Evolutionary conservation across 345 rosid genomes (phyloP).

Genomic region (Populus pruinosa): DNA sequence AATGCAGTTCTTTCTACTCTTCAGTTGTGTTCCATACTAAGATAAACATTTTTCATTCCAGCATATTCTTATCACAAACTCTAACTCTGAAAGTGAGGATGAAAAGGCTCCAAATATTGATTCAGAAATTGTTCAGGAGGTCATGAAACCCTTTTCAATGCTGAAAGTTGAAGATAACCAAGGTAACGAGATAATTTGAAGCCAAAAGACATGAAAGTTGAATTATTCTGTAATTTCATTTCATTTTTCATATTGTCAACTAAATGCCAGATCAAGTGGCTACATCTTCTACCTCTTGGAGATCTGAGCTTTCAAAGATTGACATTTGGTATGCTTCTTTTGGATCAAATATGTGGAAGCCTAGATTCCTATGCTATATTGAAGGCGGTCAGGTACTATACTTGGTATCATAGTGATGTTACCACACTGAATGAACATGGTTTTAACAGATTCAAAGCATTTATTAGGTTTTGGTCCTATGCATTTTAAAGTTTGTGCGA

Average conservation of each 20-base stretch:
- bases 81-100: slow-evolving; percentile 59
- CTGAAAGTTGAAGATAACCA: slow-evolving; percentile 46
- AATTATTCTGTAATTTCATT: neutral
- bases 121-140: slow-evolving; percentile 34
- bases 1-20: neutral
- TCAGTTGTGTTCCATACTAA: slow-evolving; percentile 1
- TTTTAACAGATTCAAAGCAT: neutral
- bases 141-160: slow-evolving; percentile 48
- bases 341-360: slow-evolving; percentile 85
- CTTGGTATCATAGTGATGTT: neutral
- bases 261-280: slow-evolving; percentile 32
- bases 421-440: neutral
- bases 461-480: neutral
- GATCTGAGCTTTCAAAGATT: slow-evolving; percentile 57
- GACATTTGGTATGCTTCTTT: slow-evolving; percentile 81
- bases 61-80: slow-evolving; percentile 45
- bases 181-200: slow-evolving; percentile 29
- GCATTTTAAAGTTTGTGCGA: neutral
- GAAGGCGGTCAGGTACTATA: slow-evolving; percentile 73
- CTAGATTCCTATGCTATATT: slow-evolving; percentile 79
- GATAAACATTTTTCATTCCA: slow-evolving; percentile 27
- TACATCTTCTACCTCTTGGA: slow-evolving; percentile 43
- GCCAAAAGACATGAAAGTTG: neutral
- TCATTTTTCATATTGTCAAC: neutral
- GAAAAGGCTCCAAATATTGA: slow-evolving; percentile 11